Evolutionary conservation across 2,329 filamentous ascomycete species (phyloP).

Genomic region (Sclerotinia minor): DNA sequence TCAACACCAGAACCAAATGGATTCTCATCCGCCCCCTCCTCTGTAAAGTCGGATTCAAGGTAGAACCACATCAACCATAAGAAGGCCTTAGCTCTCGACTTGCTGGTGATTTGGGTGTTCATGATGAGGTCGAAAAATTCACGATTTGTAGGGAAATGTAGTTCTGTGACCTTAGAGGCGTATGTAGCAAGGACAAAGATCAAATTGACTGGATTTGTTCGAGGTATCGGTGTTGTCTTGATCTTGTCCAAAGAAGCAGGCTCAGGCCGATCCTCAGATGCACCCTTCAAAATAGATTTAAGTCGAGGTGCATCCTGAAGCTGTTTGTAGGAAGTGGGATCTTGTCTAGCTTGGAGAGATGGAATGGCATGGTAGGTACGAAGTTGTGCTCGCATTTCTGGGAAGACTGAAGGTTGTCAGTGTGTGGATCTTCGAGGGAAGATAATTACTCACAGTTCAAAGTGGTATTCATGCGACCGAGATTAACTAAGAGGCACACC

Average conservation of each 20-base stretch:
- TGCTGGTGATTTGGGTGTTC: conserved; percentile 79
- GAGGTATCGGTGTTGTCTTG: conserved; percentile 65
- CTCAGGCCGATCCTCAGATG: conserved; percentile 86
- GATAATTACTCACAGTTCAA: conserved; percentile 73
- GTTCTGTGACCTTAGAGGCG: conserved; percentile 86
- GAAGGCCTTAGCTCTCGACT: conserved; percentile 82
- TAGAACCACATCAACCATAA: conserved; percentile 99
- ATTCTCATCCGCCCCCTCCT: conserved; percentile 83
- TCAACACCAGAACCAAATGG: conserved; percentile 78
- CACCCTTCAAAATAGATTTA: conserved; percentile 96
- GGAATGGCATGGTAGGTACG: conserved; percentile 98
- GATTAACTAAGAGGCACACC: conserved; percentile 96
- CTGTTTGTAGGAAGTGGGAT: conserved; percentile 95
- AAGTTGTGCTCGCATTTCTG: conserved; percentile 96
- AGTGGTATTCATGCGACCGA: conserved; percentile 98
- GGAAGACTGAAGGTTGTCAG: conserved; percentile 70
- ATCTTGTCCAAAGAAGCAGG: conserved; percentile 83
- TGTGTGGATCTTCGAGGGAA: conserved; percentile 20
- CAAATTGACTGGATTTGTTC: conserved; percentile 95
- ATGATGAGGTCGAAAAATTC: conserved; percentile 98
- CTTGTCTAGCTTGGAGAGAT: conserved; percentile 90
- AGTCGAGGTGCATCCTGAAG: conserved; percentile 92
- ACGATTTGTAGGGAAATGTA: conserved; percentile 80
- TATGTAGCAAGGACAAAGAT: conserved; percentile 93
- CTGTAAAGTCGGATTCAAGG: conserved; percentile 89